Evolutionary conservation across 1,284 basidiomycete genomes (phyloP), one percentile per base, ranked within the genome.

Genomic region (Thecaphora thlaspeos): DNA sequence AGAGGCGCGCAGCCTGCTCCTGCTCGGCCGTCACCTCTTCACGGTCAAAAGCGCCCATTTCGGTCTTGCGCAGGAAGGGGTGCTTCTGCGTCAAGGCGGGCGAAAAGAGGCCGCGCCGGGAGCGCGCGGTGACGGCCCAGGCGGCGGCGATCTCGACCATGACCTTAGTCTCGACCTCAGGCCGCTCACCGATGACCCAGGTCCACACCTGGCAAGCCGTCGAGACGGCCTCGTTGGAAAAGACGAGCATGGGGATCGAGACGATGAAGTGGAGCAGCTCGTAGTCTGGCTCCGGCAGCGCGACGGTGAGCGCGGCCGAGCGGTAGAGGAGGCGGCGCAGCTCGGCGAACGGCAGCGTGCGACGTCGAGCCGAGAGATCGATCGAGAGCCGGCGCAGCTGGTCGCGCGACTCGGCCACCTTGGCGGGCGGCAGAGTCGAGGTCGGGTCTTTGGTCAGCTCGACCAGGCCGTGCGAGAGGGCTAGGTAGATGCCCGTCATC

Each of bases 191-290:
- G 44, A 97, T 89, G 0, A 97, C 82, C 94, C 93, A 97, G 2
- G 89, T 91, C 95, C 95, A 98, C 4, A 90, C 88, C 76, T 96
- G 91, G 45, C 92, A 88, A 0, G 91, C 93, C 1, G 89, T 85
- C 10, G 88, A 84, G 54, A 97, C 85, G 0, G 92, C 85, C 4
- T 88, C 82, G 1, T 92, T 91, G 0, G 90, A 91, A 67, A 92
- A 91, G 3, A 90, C 86, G 50, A 88, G 87, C 70, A 97, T 89
- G 0, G 95, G 95, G 17, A 98, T 80, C 23, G 84, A 84, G 9
- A 98, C 92, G 23, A 98, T 81, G 75, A 89, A 88, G 77, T 92
- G 88, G 3, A 98, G 80, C 10, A 98, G 82, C 36, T 90, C 89
- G 71, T 88, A 85, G 62, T 98, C 90, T 71, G 87, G 87, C 42